Percentiles rank a stretch among this genome's conserved stretches.
phyloP scores from a whole-genome alignment of 2,329 filamentous ascomycete genomes.

The Sporothrix dimorphospora region DNA sequence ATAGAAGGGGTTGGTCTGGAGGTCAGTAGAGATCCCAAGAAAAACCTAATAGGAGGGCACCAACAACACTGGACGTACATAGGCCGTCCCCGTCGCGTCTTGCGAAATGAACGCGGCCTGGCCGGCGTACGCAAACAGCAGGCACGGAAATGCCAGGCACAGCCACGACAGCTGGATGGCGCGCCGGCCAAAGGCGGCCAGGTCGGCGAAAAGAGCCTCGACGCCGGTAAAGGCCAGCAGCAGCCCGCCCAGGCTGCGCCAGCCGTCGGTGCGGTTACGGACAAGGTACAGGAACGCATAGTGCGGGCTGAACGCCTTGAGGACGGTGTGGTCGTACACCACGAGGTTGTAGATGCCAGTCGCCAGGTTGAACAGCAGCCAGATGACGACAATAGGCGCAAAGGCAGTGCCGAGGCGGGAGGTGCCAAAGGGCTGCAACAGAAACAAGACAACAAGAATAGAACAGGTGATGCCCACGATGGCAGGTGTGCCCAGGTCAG shows the following conservation, averaged over 20 bases:
- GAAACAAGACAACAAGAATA: slow-evolving; percentile 66
- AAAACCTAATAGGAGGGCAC: no score
- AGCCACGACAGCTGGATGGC: slow-evolving; percentile 77
- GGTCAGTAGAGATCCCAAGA: neutral
- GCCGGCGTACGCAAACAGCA: slow-evolving; percentile 67
- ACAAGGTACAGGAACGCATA: slow-evolving; percentile 65
- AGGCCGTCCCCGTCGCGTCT: slow-evolving; percentile 58
- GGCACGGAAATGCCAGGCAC: slow-evolving; percentile 67
- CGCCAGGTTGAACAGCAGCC: slow-evolving; percentile 65
- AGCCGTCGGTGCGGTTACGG: slow-evolving; percentile 62
- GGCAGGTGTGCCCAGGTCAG: slow-evolving; percentile 57
- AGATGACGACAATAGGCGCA: slow-evolving; percentile 68
- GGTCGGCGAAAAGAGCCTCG: slow-evolving; percentile 77
- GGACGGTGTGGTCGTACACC: slow-evolving; percentile 55
- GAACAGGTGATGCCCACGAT: slow-evolving; percentile 67
- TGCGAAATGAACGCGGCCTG: slow-evolving; percentile 73
- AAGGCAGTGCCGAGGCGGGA: slow-evolving; percentile 62
- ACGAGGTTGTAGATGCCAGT: slow-evolving; percentile 67
- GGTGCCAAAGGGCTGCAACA: slow-evolving; percentile 67
- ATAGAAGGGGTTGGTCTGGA: slow-evolving; percentile 69
- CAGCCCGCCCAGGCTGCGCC: slow-evolving; percentile 70
- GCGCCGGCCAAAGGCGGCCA: slow-evolving; percentile 71
- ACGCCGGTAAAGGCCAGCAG: slow-evolving; percentile 76
- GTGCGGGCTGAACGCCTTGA: slow-evolving; percentile 61
- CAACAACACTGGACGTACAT: no score